Base-by-base conservation (phyloP, 2,329 filamentous ascomycete genomes). In the Fusarium albosuccineum region DNA sequence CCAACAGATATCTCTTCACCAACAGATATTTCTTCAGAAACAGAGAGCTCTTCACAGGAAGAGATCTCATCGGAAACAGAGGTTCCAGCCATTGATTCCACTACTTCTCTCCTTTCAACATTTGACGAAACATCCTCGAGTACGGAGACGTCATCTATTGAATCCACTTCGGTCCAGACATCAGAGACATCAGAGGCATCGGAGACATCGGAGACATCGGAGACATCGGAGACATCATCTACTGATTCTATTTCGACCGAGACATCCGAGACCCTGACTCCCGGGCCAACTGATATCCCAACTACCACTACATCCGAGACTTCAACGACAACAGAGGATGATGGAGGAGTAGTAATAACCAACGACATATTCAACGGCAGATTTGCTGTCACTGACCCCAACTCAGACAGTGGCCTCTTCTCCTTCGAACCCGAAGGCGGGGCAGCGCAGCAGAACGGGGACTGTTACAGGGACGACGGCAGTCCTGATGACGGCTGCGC, bases 401-500 rank as follows among this genome's bases (percentile, higher is more conserved):
- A 56, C 27, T 29, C 26, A 0, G 33, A 45, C n/a, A 64, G 57
- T 14, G 45, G 61, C 2, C 60, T 65, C 4, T 44, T 11, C 4
- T 26, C 37, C 14, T 49, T 65, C 9, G 44, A 16, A 4, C 16
- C 45, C 7, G 10, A 41, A 1, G 60, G 62, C 4, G 41, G 60
- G 6, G 62, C 45, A 2, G 46, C 17, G 1, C 48, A 55, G 7
- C 60, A 60, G 2, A 22, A 33, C 13, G 61, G 60, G 0, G 60
- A 44, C 4, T 66, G 63, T 7, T 66, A 50, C 22, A 60, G 36
- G 29, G 46, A 2, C 2, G 63, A 65, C 2, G 42, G 51, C 1
- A 66, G 63, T 9, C 11, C 26, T 0, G 61, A 66, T 0, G 46
- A 66, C 29, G 61, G 63, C 11, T 66, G 63, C 6, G 63, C 56